Base-by-base conservation (phyloP, 495 filamentous ascomycete genomes). In the Podospora pseudocomata region DNA sequence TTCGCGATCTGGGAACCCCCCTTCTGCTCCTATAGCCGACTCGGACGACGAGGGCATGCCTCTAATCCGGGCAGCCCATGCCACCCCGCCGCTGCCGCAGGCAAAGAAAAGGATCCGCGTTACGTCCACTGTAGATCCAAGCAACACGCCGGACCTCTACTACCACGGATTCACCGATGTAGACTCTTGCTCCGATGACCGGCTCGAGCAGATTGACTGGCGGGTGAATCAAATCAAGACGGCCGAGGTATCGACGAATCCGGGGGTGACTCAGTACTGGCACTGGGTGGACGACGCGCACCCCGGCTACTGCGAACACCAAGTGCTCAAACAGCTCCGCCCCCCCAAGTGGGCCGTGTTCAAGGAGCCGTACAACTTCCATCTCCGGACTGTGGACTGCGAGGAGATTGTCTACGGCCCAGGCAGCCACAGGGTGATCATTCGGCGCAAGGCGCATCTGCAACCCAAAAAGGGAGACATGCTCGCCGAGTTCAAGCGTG, bases 221-320 rank as follows among this genome's bases (percentile, higher is more conserved):
- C 78, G 81, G 19, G 65, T 84, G 7, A 71, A 80, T n/a, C 81
- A 84, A 67, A 78, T 84, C 70, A 81, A 82, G 75, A 79, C 78
- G 34, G 68, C 67, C 39, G 64, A 64, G 13, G 67, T 80, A 23
- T 77, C 81, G 3, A 83, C 75, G 30, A 80, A 78, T 68, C 63
- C 72, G 2, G 32, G 75, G 3, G 76, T 82, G 16, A 84, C 81
- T n/a, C 82, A 84, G 69, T 84, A 84, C 75, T 83, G 81, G 81
- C 81, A 81, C 65, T 84, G 76, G 76, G 34, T 79, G 23, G 66
- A 39, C 57, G 56, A 39, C 18, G n/a, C 16, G 26, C 9, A 49
- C 39, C 60, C 63, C 3, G 66, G 56, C 26, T 7, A 26, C 44
- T 39, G 83, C 23, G 81, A 84, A 74, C 82, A 84, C 70, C 81